Conservation (phyloP, 2,329 filamentous ascomycete genomes). For the Calonectria ilicicola region DNA sequence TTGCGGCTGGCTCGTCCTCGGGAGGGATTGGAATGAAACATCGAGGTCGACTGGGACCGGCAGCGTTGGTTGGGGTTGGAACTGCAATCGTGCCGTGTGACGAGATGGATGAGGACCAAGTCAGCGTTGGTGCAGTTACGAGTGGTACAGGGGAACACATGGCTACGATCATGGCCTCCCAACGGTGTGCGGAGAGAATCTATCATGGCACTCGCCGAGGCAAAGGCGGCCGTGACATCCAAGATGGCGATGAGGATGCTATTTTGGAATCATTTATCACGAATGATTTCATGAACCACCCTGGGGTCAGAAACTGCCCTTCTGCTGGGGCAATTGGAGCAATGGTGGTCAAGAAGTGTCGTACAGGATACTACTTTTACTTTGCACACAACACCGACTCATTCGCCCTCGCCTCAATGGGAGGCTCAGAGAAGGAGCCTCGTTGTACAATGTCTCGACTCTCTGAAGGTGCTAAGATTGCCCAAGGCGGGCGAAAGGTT, state of each 20-base stretch:
- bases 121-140: constrained; percentile 85
- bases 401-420: constrained; percentile 90
- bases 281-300: constrained; percentile 93
- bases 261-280: constrained; percentile 81
- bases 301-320: constrained; percentile 82
- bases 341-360: constrained; percentile 88
- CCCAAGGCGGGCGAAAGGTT: constrained; percentile 66
- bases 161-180: constrained; percentile 92
- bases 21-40: constrained; percentile 99
- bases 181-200: constrained; percentile 86
- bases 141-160: constrained; percentile 98
- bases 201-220: constrained; percentile 76
- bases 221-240: constrained; percentile 70
- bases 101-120: constrained; percentile 74
- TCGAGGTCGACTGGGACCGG: constrained; percentile 88
- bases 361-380: constrained; percentile 82
- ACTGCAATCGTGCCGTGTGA: constrained; percentile 88
- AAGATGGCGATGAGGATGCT: constrained; percentile 81
- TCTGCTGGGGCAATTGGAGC: constrained; percentile 92
- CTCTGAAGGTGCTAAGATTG: constrained; percentile 62
- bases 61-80: constrained; percentile 91
- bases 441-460: constrained; percentile 90
- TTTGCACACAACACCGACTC: constrained; percentile 97
- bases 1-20: constrained; percentile 95
- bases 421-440: constrained; percentile 79